phyloP scores from a whole-genome alignment of 352 stramenopile species.

The Blastocystis sp. region DNA sequence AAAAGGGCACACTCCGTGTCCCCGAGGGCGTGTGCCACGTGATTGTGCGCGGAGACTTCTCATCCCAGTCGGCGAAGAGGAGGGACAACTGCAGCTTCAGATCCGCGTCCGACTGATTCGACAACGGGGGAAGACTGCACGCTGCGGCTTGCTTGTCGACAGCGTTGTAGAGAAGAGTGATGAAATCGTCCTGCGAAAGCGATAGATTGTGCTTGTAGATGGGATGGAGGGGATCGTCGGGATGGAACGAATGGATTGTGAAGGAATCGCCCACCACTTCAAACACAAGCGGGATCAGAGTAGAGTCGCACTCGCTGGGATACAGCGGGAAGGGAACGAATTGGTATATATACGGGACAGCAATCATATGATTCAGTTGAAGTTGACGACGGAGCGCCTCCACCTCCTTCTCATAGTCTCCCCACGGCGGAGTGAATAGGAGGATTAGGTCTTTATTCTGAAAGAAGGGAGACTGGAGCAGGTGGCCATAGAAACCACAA shows the following conservation, averaged over 20 bases:
- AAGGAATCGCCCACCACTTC: neutral
- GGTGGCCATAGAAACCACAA: too few relatives aligned
- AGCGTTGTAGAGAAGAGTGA: neutral
- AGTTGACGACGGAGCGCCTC: too few relatives aligned
- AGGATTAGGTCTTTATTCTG: too few relatives aligned
- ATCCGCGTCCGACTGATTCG: neutral
- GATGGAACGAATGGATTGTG: neutral
- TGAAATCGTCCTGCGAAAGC: neutral
- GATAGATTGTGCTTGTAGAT: neutral
- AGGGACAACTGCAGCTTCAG: neutral
- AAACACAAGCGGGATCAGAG: neutral
- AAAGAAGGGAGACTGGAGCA: too few relatives aligned
- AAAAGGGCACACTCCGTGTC: neutral
- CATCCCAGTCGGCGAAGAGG: neutral
- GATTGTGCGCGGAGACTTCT: neutral
- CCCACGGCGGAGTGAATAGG: too few relatives aligned
- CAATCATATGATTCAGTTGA: too few relatives aligned
- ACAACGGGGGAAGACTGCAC: neutral
- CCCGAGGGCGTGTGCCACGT: neutral
- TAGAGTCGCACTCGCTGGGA: neutral
- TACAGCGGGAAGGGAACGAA: neutral
- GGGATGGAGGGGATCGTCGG: neutral
- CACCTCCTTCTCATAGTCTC: too few relatives aligned
- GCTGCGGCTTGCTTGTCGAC: constrained; percentile 9
- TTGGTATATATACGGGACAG: neutral